phyloP scores from a whole-genome alignment of 305 asterid genomes.

The Fraxinus velutina region DNA sequence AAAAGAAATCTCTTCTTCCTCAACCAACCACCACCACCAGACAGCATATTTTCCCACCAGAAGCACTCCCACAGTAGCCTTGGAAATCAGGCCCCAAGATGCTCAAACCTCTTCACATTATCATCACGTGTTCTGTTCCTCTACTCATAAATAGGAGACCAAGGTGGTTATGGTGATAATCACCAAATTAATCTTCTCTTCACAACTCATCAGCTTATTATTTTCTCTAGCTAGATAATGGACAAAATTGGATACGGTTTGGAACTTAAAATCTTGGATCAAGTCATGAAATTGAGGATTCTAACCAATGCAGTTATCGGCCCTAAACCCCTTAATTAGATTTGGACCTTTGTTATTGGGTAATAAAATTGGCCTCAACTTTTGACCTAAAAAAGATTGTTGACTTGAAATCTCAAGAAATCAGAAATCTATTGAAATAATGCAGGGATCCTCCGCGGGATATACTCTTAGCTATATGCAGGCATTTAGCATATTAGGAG shows the following conservation, averaged over 20 bases:
- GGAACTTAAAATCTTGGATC: background rate
- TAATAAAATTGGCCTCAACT: background rate
- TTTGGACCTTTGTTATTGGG: background rate
- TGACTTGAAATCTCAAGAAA: background rate
- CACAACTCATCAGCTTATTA: background rate
- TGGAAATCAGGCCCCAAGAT: background rate
- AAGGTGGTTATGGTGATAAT: background rate
- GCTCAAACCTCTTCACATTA: background rate
- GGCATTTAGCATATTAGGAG: background rate
- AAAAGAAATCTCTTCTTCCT: background rate
- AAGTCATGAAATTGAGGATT: background rate
- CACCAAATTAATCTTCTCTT: background rate
- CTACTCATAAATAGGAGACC: background rate
- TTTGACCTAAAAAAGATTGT: background rate
- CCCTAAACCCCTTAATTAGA: background rate
- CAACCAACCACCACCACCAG: background rate
- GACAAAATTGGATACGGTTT: background rate
- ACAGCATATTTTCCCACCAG: background rate
- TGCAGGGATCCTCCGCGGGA: background rate
- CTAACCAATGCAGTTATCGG: background rate
- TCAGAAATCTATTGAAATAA: background rate
- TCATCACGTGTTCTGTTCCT: background rate
- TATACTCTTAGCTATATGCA: background rate
- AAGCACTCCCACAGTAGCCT: background rate
- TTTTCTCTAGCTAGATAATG: background rate